These are phyloP conservation scores for Trichomonas tenax DNA, from an alignment of 208 protist genomes.

Conservation along the genomic window DNA sequence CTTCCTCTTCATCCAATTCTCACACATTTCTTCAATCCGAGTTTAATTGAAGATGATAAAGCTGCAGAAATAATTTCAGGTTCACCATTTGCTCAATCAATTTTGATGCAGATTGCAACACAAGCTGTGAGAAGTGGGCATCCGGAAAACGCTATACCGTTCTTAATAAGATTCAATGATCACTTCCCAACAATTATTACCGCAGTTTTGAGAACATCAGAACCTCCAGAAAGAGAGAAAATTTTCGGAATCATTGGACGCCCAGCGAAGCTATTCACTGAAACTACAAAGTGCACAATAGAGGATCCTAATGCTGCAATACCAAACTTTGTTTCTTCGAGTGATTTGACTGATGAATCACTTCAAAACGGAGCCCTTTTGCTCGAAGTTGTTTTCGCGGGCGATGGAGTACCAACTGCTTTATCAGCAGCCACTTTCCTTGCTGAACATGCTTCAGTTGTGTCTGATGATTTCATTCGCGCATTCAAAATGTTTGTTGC, in stretches of 20 bases:
- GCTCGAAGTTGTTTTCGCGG: background rate
- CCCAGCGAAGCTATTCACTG: background rate
- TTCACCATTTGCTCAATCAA: background rate
- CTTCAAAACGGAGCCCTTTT: background rate
- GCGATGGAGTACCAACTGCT: background rate
- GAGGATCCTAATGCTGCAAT: background rate
- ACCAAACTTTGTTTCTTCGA: background rate
- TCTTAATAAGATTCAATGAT: background rate
- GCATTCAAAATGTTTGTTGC: background rate
- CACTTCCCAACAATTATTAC: background rate
- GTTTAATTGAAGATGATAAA: background rate
- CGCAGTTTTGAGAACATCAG: background rate
- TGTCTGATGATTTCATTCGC: background rate
- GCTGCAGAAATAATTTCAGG: background rate
- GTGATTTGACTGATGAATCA: background rate
- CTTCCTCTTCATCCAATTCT: background rate
- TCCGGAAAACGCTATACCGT: background rate
- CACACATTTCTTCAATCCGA: background rate
- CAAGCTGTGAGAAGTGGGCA: background rate
- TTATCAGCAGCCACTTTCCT: background rate
- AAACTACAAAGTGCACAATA: background rate
- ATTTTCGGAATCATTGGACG: background rate
- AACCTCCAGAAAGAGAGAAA: background rate
- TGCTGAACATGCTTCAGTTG: background rate
- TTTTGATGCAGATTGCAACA: background rate